These are phyloP conservation scores for Amylostereum chailletii DNA, from an alignment of 1,284 basidiomycete species.

Conservation along the genomic window DNA sequence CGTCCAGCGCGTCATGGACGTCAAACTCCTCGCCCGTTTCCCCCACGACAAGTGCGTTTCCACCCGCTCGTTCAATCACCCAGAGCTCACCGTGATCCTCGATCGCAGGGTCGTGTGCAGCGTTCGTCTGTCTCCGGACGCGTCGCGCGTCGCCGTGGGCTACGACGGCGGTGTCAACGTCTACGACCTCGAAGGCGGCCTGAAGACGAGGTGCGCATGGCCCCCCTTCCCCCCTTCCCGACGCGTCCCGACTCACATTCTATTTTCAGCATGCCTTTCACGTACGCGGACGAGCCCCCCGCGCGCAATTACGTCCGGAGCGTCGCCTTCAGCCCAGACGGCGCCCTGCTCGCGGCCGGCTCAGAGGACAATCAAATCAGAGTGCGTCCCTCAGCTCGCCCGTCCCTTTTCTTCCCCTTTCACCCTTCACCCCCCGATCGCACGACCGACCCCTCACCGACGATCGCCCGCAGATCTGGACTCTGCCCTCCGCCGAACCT, in stretches of 20 bases:
- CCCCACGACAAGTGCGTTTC: constrained; percentile 21
- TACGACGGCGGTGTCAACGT: constrained; percentile 74
- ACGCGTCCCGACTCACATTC: neutral
- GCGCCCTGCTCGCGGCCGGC: constrained; percentile 73
- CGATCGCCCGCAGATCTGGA: constrained; percentile 64
- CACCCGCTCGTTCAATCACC: neutral
- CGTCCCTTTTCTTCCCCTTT: constrained; percentile 2
- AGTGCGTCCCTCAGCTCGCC: constrained; percentile 32
- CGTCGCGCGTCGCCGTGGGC: constrained; percentile 70
- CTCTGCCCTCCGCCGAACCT: constrained; percentile 34
- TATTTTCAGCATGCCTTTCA: neutral
- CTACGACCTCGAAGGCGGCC: constrained; percentile 67
- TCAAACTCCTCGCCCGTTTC: constrained; percentile 18
- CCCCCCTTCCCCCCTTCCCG: neutral
- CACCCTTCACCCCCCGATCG: neutral
- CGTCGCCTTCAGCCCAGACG: constrained; percentile 80
- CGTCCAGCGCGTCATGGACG: constrained; percentile 27
- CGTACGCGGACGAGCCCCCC: neutral
- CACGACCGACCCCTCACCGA: too few relatives aligned
- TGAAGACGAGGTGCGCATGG: constrained; percentile 46
- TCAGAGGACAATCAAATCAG: constrained; percentile 80
- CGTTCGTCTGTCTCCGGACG: constrained; percentile 77
- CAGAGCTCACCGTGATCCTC: neutral
- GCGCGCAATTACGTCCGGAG: constrained; percentile 59
- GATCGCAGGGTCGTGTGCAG: constrained; percentile 65